These are phyloP conservation scores for Ophiosphaerella herpotricha DNA, from an alignment of 2,329 filamentous ascomycete species.

Conservation along the genomic window DNA sequence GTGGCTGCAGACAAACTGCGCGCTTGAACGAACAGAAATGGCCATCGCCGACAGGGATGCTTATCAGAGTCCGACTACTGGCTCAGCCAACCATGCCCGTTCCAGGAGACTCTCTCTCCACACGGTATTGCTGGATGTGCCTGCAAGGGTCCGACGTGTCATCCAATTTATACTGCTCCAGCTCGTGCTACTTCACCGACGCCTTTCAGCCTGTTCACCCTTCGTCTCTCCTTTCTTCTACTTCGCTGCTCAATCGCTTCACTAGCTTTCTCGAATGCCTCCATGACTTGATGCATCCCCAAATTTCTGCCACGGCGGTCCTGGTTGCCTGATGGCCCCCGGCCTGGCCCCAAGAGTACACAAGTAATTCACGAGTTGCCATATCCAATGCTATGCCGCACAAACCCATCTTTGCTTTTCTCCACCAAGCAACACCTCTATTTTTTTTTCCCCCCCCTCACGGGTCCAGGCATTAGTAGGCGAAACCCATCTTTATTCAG, in stretches of 20 bases:
- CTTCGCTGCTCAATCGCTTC: conserved; percentile 1
- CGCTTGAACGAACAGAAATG: conserved; percentile 26
- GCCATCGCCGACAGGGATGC: conserved; percentile 26
- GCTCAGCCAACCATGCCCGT: conserved; percentile 23
- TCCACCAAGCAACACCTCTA: background rate
- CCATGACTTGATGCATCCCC: conserved; percentile 11
- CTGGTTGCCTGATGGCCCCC: conserved; percentile 9
- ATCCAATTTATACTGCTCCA: conserved; percentile 34
- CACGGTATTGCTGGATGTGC: conserved; percentile 30
- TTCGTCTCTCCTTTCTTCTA: conserved; percentile 10
- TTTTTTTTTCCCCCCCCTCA: background rate
- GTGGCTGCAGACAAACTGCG: conserved; percentile 27
- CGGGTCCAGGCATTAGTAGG: background rate
- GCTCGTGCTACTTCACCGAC: conserved; percentile 18
- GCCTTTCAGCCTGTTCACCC: conserved; percentile 14
- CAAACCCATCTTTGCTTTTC: background rate
- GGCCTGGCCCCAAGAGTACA: background rate
- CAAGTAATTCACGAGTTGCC: background rate
- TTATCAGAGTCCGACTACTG: conserved; percentile 39
- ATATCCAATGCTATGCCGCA: background rate
- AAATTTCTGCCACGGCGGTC: conserved; percentile 18
- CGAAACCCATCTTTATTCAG: background rate
- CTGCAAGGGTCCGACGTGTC: conserved; percentile 31
- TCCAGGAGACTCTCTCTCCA: conserved; percentile 28
- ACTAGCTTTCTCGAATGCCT: conserved; percentile 2